phyloP scores from a whole-genome alignment of 1,139 yeast species.

The Williopsis jadinii region DNA sequence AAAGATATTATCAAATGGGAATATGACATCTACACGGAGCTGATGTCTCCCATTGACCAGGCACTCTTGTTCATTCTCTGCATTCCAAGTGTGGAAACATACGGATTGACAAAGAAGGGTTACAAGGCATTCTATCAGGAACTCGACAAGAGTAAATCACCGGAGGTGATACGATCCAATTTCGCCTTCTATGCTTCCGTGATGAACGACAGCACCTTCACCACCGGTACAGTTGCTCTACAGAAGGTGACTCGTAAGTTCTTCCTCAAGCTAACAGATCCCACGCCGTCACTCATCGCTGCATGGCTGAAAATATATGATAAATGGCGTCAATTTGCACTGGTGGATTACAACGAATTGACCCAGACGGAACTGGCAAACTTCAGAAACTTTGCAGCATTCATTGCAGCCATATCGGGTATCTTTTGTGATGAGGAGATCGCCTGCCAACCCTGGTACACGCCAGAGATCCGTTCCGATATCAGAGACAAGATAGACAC shows the following conservation, averaged over 20 bases:
- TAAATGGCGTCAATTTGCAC: slow-evolving; percentile 38
- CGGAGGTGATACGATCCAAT: slow-evolving; percentile 25
- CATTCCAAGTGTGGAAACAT: slow-evolving; percentile 52
- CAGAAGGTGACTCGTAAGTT: slow-evolving; percentile 59
- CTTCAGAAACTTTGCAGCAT: slow-evolving; percentile 56
- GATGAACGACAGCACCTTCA: slow-evolving; percentile 50
- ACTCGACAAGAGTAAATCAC: slow-evolving; percentile 16
- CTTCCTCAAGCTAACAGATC: slow-evolving; percentile 47
- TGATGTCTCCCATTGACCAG: slow-evolving; percentile 34
- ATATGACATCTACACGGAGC: slow-evolving; percentile 16
- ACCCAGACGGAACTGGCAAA: slow-evolving; percentile 28
- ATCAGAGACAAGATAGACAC: slow-evolving; percentile 42
- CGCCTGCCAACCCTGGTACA: slow-evolving; percentile 13
- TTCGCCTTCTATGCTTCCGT: slow-evolving; percentile 42
- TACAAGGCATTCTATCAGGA: slow-evolving; percentile 42
- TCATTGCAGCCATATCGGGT: slow-evolving; percentile 54
- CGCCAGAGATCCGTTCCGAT: slow-evolving; percentile 24
- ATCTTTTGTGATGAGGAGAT: slow-evolving; percentile 36
- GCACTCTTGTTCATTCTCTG: slow-evolving; percentile 42
- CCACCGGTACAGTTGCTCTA: slow-evolving; percentile 71
- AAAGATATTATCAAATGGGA: slow-evolving; percentile 22
- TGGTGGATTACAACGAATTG: slow-evolving; percentile 20
- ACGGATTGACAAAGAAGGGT: slow-evolving; percentile 43
- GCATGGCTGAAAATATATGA: slow-evolving; percentile 57
- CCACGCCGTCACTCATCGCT: slow-evolving; percentile 53